Conservation (phyloP, 73 alveolate species). For the Paramecium caudatum region DNA sequence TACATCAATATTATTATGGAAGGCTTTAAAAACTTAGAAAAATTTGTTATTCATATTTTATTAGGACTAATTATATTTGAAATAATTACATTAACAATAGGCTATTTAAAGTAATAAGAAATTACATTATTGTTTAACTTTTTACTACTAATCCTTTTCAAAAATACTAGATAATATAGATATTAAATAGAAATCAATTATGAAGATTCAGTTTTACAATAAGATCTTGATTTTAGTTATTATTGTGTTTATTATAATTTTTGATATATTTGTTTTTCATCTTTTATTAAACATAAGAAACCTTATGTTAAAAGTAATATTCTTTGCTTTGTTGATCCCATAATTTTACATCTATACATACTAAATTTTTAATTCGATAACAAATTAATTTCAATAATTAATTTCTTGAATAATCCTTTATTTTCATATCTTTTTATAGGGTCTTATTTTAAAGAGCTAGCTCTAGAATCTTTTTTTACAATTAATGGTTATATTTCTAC, state of each 20-base stretch:
- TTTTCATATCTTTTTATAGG: slow-evolving; percentile 45
- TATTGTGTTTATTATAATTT: neutral
- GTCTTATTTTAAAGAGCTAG: slow-evolving; percentile 3
- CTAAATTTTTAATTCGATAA: neutral
- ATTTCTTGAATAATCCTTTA: slow-evolving; percentile 8
- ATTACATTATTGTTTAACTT: neutral
- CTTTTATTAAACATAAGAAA: neutral
- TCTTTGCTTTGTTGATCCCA: slow-evolving; percentile 17
- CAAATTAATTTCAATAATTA: neutral
- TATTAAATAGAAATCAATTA: neutral
- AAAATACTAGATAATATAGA: slow-evolving; percentile 18
- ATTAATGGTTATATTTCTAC: neutral
- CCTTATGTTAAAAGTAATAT: neutral
- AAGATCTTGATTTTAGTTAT: neutral
- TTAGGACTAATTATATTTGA: neutral
- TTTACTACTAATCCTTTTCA: slow-evolving; percentile 34
- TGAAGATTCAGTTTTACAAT: neutral
- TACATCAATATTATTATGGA: neutral
- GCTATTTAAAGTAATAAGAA: neutral
- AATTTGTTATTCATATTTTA: neutral
- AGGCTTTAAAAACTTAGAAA: neutral
- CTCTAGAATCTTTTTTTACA: slow-evolving; percentile 34
- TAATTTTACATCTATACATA: neutral
- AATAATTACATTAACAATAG: neutral
- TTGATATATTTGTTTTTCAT: neutral